Conservation (phyloP, 2,329 filamentous ascomycete genomes). For the Cladosporium sphaerospermum region DNA sequence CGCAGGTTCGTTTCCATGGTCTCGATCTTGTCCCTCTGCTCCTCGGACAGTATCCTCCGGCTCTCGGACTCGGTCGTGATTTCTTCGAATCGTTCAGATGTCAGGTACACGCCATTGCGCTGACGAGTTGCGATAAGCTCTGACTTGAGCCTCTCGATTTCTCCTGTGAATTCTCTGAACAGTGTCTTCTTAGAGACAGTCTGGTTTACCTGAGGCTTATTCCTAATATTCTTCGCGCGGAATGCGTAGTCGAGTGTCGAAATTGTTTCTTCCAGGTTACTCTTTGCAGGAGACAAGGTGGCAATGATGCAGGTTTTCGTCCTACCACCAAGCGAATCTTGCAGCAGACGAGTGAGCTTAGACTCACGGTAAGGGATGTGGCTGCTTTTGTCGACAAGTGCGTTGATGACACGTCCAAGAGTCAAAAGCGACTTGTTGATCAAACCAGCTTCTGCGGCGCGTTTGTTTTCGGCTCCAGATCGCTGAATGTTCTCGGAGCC, state of each 20-base stretch:
- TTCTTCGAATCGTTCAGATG: constrained; percentile 82
- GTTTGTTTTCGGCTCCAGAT: constrained; percentile 95
- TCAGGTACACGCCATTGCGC: constrained; percentile 90
- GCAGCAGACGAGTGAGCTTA: constrained; percentile 86
- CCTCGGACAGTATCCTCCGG: constrained; percentile 80
- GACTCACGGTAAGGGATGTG: constrained; percentile 95
- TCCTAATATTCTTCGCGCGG: constrained; percentile 95
- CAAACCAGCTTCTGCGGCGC: constrained; percentile 86
- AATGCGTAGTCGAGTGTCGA: constrained; percentile 98
- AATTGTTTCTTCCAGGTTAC: constrained; percentile 95
- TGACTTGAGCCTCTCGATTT: constrained; percentile 91
- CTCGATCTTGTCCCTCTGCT: constrained; percentile 86
- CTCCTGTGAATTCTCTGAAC: constrained; percentile 78
- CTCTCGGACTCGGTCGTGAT: constrained; percentile 91
- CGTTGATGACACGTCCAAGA: constrained; percentile 93
- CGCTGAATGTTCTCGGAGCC: constrained; percentile 97
- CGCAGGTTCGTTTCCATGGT: constrained; percentile 84
- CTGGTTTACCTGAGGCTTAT: constrained; percentile 93
- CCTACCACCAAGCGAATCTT: constrained; percentile 90
- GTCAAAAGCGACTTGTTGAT: constrained; percentile 98
- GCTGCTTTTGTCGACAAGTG: constrained; percentile 78
- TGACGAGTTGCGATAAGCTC: constrained; percentile 89
- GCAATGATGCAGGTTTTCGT: constrained; percentile 99
- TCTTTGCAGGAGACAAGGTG: constrained; percentile 88
- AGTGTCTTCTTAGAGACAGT: constrained; percentile 89